Base-by-base conservation (phyloP, 371 early-diverging fungal genomes). In the Apophysomyces elegans region DNA sequence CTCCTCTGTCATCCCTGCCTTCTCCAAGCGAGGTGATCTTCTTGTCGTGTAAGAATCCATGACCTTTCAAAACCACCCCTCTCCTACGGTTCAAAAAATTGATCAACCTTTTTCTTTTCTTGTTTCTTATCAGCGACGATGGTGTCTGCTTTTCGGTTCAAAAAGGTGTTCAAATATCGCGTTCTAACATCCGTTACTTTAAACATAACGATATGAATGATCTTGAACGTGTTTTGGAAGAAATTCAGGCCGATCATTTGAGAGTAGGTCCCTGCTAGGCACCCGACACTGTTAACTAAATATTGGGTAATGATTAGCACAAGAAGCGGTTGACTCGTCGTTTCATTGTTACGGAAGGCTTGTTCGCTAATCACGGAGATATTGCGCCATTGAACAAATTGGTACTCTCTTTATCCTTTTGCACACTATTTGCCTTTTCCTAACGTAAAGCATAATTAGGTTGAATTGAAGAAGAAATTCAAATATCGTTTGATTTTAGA, bases 401-500 rank as follows among this genome's bases (percentile, higher is more conserved):
- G 64, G 86, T 91, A 75, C 32, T 26, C 32, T 26, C 32, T 26
- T 26, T 26, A 26, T 26, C 32, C 32, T 26, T 26, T 26, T 26
- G 32, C 32, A 2, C 32, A 26, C 32, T 26, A 2, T 26, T 16
- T 62, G n/a, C 26, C 35, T 5, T 45, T 47, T 32, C 4, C 13
- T 45, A 7, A 54, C 37, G 32, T 26, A 26, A 37, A 26, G n/a
- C 56, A 58, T 58, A 12, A 32, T 1, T 73, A 86, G 80, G 74
- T 96, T 63, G 94, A 92, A 64, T 76, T 99, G 65, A 99, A 98
- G 84, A 81, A 94, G 59, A 91, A 93, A 75, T 99, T 93, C 91
- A 98, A 99, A 85, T 98, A 96, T 82, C 87, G 99, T 32, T 80
- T 99, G 37, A 96, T 99, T 68, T 75, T 99, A 43, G 99, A 99